These are phyloP conservation scores for Cryptosporidium muris DNA, from an alignment of 169 alveolate species.

Conservation along the genomic window DNA sequence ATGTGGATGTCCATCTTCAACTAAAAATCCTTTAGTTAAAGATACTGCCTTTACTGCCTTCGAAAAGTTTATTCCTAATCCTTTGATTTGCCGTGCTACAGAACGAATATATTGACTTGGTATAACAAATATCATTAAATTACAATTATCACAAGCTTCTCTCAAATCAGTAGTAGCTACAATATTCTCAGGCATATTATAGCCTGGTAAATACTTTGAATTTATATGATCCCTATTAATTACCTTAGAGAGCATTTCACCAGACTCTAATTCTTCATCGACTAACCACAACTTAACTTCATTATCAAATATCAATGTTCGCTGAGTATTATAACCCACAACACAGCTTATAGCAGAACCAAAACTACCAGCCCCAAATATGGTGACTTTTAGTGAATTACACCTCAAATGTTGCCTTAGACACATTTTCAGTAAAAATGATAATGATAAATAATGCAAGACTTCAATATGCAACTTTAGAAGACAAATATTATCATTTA, in stretches of 20 bases:
- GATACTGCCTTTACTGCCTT: conserved; percentile 80
- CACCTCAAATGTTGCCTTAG: conserved; percentile 61
- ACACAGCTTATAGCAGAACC: conserved; percentile 69
- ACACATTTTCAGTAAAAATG: conserved; percentile 21
- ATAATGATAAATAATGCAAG: not conserved
- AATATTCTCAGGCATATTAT: conserved; percentile 85
- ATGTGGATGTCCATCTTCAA: conserved; percentile 78
- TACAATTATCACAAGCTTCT: conserved; percentile 85
- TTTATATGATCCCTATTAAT: conserved; percentile 88
- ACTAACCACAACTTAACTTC: conserved; percentile 87
- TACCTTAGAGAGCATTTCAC: conserved; percentile 83
- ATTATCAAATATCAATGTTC: conserved; percentile 26
- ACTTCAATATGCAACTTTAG: not conserved
- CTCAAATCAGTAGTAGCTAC: conserved; percentile 85
- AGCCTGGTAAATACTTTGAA: conserved; percentile 87
- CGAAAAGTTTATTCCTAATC: conserved; percentile 7
- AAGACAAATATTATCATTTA: too few relatives aligned
- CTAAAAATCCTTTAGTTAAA: conserved; percentile 84
- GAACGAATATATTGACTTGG: conserved; percentile 87
- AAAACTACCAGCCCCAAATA: conserved; percentile 69
- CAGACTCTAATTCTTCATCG: conserved; percentile 84
- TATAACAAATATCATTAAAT: conserved; percentile 85
- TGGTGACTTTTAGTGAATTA: conserved; percentile 43
- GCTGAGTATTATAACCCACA: conserved; percentile 60
- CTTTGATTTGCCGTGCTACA: conserved; percentile 20